Percentiles rank a stretch among this genome's conserved stretches.
Evolutionary conservation across 306 rosid genomes (phyloP).

Genomic region (Acacia acuminata): DNA sequence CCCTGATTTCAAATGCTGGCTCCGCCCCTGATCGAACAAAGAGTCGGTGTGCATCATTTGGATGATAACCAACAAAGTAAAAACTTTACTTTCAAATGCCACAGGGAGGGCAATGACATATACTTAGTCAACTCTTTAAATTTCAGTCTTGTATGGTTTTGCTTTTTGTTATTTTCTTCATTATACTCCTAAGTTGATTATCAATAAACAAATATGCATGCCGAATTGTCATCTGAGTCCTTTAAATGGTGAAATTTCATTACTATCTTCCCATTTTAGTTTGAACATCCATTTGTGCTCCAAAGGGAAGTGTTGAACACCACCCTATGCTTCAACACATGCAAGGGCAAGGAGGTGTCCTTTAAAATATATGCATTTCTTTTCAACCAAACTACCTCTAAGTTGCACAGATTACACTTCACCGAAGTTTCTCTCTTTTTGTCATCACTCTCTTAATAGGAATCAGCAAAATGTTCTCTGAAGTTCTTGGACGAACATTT

Average conservation of each 20-base stretch:
- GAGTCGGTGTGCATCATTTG: conserved; percentile 93
- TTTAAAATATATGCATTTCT: not conserved
- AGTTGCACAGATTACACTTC: not conserved
- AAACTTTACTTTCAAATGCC: conserved; percentile 74
- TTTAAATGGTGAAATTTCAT: conserved; percentile 1
- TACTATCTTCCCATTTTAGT: not conserved
- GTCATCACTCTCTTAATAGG: not conserved
- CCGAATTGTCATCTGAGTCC: not conserved
- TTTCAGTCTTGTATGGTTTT: conserved; percentile 25
- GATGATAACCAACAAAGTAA: conserved; percentile 73
- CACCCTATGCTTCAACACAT: not conserved
- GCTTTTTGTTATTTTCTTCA: not conserved
- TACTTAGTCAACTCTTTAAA: conserved; percentile 3
- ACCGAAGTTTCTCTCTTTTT: not conserved
- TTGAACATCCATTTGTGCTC: not conserved
- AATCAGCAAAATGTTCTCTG: not conserved
- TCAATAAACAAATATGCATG: conserved; percentile 2
- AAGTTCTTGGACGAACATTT: not conserved
- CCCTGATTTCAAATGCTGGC: no score
- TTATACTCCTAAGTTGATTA: not conserved
- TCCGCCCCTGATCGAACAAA: no score
- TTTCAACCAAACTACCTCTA: not conserved
- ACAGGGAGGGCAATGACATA: conserved; percentile 13
- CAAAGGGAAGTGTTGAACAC: not conserved
- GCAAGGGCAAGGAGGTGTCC: no score